Evolutionary conservation across 768 basidiomycete species (phyloP).

Genomic region (Lanmaoa pseudosensibilis): DNA sequence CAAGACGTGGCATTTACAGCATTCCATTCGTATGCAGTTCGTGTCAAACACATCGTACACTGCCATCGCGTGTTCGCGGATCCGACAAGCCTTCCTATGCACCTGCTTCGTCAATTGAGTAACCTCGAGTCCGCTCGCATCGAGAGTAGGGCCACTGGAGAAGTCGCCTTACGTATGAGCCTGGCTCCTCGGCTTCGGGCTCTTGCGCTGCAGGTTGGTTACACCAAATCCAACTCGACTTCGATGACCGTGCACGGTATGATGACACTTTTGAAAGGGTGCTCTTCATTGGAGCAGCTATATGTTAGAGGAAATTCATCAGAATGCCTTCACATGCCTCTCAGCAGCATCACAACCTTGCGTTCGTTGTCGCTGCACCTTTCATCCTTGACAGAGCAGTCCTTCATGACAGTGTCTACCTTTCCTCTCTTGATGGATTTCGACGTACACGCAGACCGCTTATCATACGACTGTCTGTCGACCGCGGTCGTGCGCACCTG

Average conservation of each 20-base stretch:
- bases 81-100: not conserved
- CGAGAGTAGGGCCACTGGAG: conserved; percentile 13
- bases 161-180: conserved; percentile 24
- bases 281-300: conserved; percentile 34
- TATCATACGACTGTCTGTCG: conserved; percentile 29
- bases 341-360: conserved; percentile 36
- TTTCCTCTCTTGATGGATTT: conserved; percentile 42
- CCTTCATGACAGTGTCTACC: conserved; percentile 37
- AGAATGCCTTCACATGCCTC: conserved; percentile 27
- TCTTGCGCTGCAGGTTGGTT: conserved; percentile 37
- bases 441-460: conserved; percentile 44
- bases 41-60: conserved; percentile 26
- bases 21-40: conserved; percentile 25
- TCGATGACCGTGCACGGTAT: conserved; percentile 22
- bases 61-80: conserved; percentile 18
- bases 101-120: conserved; percentile 2
- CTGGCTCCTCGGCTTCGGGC: conserved; percentile 35
- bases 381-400: conserved; percentile 39
- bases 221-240: conserved; percentile 23
- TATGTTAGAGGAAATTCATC: conserved; percentile 41
- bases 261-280: conserved; percentile 28
- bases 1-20: not conserved
- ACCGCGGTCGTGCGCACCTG: not conserved
- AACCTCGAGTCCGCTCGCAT: conserved; percentile 25
- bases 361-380: conserved; percentile 40